Conservation (phyloP, 805 yeast species). For the Metschnikowia colocasiae region DNA sequence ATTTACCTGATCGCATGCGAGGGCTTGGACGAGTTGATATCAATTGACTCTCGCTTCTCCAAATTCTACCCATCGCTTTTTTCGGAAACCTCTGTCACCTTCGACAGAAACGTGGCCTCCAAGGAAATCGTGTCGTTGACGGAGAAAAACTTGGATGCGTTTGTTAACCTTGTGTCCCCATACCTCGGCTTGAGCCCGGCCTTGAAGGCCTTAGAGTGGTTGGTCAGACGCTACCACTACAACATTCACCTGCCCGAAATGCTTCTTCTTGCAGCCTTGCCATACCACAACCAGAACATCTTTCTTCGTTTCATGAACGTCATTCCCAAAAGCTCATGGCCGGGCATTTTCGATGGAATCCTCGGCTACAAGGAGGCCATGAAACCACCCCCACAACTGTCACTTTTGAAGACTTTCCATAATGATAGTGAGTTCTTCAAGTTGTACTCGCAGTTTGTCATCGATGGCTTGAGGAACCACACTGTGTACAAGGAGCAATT, state of each 20-base stretch:
- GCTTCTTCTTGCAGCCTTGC: slow-evolving; percentile 66
- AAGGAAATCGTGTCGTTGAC: slow-evolving; percentile 73
- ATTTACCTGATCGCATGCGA: slow-evolving; percentile 69
- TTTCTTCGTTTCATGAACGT: slow-evolving; percentile 76
- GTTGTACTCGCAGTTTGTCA: slow-evolving; percentile 57
- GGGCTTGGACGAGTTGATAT: slow-evolving; percentile 68
- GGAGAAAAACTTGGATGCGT: slow-evolving; percentile 70
- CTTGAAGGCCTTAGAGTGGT: slow-evolving; percentile 87
- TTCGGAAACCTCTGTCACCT: slow-evolving; percentile 70
- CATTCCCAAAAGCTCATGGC: slow-evolving; percentile 55
- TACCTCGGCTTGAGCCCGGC: slow-evolving; percentile 74
- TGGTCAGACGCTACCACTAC: slow-evolving; percentile 83
- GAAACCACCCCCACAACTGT: slow-evolving; percentile 60
- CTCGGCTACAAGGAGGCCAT: slow-evolving; percentile 60
- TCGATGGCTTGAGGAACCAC: slow-evolving; percentile 47
- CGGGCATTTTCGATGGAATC: slow-evolving; percentile 76
- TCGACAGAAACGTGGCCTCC: slow-evolving; percentile 81
- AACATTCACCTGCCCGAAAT: slow-evolving; percentile 77
- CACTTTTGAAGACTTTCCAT: slow-evolving; percentile 66
- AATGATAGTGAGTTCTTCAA: slow-evolving; percentile 65
- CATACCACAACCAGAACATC: slow-evolving; percentile 72
- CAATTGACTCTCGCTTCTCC: slow-evolving; percentile 70
- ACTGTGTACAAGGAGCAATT: slow-evolving; percentile 66
- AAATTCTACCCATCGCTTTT: slow-evolving; percentile 71
- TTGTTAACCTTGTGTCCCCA: slow-evolving; percentile 70